Evolutionary conservation across 441 rosid genomes (phyloP).

Genomic region (Metrosideros polymorpha): DNA sequence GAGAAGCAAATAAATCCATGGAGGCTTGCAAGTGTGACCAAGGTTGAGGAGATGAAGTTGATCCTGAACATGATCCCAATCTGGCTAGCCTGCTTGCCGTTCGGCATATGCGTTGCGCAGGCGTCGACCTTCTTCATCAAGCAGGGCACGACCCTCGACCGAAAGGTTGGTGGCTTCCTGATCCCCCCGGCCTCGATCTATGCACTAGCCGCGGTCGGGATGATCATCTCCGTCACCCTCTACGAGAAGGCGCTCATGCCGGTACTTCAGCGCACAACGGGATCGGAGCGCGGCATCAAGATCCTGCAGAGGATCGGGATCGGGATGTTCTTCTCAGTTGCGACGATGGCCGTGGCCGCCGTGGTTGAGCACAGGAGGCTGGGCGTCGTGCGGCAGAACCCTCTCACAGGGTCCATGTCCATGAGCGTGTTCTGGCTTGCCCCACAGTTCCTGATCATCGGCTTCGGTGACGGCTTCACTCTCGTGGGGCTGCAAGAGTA

Average conservation of each 20-base stretch:
- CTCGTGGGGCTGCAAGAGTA: conserved; percentile 82
- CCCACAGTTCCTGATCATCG: conserved; percentile 56
- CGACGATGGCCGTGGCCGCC: conserved; percentile 64
- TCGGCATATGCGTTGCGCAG: conserved; percentile 67
- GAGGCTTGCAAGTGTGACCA: conserved; percentile 72
- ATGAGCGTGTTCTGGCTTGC: conserved; percentile 76
- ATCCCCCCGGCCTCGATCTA: conserved; percentile 72
- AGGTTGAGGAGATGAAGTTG: conserved; percentile 78
- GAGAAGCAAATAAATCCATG: conserved; percentile 39
- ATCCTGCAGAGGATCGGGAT: conserved; percentile 82
- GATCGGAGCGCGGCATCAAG: conserved; percentile 68
- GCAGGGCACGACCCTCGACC: conserved; percentile 49
- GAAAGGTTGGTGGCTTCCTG: conserved; percentile 28
- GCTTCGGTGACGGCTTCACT: conserved; percentile 58
- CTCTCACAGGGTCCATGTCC: conserved; percentile 26
- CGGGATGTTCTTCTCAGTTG: conserved; percentile 71
- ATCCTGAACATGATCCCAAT: conserved; percentile 78
- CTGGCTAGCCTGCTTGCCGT: conserved; percentile 65
- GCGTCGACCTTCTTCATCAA: conserved; percentile 81
- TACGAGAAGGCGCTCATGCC: conserved; percentile 74
- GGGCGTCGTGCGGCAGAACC: conserved; percentile 14
- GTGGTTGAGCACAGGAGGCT: conserved; percentile 61
- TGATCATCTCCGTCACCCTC: conserved; percentile 41
- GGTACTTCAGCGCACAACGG: conserved; percentile 30
- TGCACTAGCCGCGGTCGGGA: conserved; percentile 50